Evolutionary conservation across 2,329 filamentous ascomycete species (phyloP).

Genomic region (Colletotrichum somersetense): DNA sequence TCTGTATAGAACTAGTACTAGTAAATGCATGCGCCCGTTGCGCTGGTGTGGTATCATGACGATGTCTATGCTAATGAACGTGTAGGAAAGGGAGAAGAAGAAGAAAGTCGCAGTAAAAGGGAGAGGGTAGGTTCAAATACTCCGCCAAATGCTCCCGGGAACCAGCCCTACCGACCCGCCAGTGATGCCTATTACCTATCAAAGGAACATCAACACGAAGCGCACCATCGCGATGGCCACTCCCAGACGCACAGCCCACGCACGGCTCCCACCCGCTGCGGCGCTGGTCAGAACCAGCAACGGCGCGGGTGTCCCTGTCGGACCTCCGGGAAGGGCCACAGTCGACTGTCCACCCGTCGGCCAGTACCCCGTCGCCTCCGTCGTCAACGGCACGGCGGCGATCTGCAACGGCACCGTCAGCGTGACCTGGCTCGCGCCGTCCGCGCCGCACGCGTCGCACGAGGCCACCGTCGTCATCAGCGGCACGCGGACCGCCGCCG

Average conservation of each 20-base stretch:
- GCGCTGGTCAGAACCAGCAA: conserved; percentile 26
- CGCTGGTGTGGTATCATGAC: conserved; percentile 41
- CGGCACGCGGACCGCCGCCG: conserved; percentile 38
- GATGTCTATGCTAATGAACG: conserved; percentile 41
- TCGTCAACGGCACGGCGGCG: conserved; percentile 30
- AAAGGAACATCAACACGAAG: conserved; percentile 34
- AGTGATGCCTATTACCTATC: not conserved
- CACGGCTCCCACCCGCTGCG: conserved; percentile 15
- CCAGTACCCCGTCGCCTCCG: conserved; percentile 32
- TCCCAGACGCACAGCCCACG: conserved; percentile 28
- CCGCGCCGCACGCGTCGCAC: conserved; percentile 50
- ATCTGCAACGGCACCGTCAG: conserved; percentile 49
- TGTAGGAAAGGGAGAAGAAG: conserved; percentile 12
- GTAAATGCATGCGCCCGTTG: conserved; percentile 37
- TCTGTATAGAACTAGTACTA: conserved; percentile 5
- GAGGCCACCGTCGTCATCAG: conserved; percentile 49
- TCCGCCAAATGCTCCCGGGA: conserved; percentile 36
- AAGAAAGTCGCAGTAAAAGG: conserved; percentile 1
- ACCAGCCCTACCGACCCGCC: conserved; percentile 17
- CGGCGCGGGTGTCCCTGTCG: conserved; percentile 15
- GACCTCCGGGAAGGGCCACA: conserved; percentile 11
- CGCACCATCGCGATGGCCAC: conserved; percentile 20
- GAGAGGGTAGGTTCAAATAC: conserved; percentile 9
- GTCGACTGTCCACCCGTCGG: not conserved
- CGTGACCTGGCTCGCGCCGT: conserved; percentile 50